Evolutionary conservation across 192 early-diverging fungal species (phyloP).

Genomic region (Mortierella hygrophila): DNA sequence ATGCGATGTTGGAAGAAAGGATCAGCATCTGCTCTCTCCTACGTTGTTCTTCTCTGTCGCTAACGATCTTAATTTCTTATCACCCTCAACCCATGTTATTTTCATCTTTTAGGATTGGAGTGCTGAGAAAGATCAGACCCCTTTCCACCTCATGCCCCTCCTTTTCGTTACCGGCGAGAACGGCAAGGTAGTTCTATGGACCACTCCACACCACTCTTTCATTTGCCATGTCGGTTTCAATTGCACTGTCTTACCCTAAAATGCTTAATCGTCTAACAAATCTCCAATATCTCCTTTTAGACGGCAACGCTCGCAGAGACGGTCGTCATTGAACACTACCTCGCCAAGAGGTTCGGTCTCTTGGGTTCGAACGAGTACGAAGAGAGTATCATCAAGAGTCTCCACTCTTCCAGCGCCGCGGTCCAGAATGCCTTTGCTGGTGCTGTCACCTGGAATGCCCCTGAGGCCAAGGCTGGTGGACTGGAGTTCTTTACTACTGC

Average conservation of each 20-base stretch:
- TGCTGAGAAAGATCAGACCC: conserved; percentile 11
- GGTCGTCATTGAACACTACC: conserved; percentile 23
- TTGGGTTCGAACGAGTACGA: conserved; percentile 44
- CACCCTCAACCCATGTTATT: not conserved
- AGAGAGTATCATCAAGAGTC: conserved; percentile 20
- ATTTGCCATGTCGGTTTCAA: not conserved
- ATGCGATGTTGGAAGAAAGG: not conserved
- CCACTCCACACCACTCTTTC: not conserved
- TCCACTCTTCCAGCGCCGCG: conserved; percentile 18
- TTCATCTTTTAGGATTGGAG: conserved; percentile 6
- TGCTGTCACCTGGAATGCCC: conserved; percentile 16
- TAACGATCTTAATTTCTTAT: no score
- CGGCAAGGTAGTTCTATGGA: conserved; percentile 13
- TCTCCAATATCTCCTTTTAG: not conserved
- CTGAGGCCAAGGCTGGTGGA: conserved; percentile 3
- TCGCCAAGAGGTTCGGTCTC: conserved; percentile 33
- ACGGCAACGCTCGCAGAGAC: conserved; percentile 22
- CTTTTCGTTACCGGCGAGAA: conserved; percentile 18
- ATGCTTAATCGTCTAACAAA: not conserved
- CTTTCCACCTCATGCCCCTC: conserved; percentile 31
- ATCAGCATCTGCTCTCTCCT: no score
- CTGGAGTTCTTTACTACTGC: not conserved
- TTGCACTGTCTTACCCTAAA: not conserved
- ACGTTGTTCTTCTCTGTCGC: no score
- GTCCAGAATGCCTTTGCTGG: not conserved